Conservation (phyloP, 331 rosid species). For the Acacia concinna region DNA sequence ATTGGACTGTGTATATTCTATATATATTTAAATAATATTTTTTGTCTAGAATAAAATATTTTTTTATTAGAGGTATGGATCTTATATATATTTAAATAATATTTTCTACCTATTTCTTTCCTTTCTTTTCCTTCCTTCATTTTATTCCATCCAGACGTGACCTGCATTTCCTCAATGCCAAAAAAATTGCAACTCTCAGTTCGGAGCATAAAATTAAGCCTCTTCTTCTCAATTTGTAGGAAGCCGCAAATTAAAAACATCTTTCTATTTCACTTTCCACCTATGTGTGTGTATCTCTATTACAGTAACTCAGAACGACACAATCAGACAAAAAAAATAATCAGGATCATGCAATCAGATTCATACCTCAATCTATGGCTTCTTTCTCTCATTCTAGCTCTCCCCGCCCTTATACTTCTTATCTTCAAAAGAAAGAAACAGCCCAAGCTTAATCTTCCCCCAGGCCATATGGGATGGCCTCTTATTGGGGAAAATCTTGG, state of each 20-base stretch:
- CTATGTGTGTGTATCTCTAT: background rate
- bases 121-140: too few relatives aligned
- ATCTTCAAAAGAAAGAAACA: slow-evolving; percentile 57
- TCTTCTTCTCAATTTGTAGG: slow-evolving; percentile 25
- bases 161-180: slow-evolving; percentile 25
- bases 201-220: slow-evolving; percentile 9
- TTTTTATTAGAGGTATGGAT: too few relatives aligned
- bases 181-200: slow-evolving; percentile 38
- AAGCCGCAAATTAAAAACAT: slow-evolving; percentile 24
- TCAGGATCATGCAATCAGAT: slow-evolving; percentile 55
- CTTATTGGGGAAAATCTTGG: slow-evolving; percentile 80
- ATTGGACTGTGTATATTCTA: too few relatives aligned
- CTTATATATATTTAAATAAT: too few relatives aligned
- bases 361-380: slow-evolving; percentile 50
- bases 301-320: background rate
- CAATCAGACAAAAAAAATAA: slow-evolving; percentile 28
- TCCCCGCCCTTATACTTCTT: slow-evolving; percentile 42
- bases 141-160: too few relatives aligned
- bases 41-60: too few relatives aligned
- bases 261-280: slow-evolving; percentile 29
- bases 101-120: too few relatives aligned
- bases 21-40: too few relatives aligned
- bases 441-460: slow-evolving; percentile 72
- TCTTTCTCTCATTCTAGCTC: slow-evolving; percentile 62
- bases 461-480: slow-evolving; percentile 96